Evolutionary conservation across 805 yeast genomes (phyloP).

Genomic region (Hanseniaspora pseudoguilliermondii): DNA sequence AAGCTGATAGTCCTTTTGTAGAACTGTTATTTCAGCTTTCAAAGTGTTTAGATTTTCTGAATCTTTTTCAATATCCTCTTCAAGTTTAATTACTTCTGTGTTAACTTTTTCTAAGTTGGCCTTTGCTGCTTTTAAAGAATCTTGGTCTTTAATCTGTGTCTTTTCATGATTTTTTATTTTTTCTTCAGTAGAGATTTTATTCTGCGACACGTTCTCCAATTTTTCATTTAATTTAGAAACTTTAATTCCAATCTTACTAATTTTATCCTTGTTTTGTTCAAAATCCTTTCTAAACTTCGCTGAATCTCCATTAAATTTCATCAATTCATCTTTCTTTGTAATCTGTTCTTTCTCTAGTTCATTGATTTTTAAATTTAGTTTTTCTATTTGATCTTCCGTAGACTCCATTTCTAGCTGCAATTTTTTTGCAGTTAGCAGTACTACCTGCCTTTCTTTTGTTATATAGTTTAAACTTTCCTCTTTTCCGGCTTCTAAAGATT

Average conservation of each 20-base stretch:
- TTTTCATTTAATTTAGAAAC: conserved; percentile 20
- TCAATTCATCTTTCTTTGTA: conserved; percentile 30
- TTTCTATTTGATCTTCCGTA: conserved; percentile 28
- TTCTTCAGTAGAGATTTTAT: conserved; percentile 58
- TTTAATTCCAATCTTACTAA: conserved; percentile 24
- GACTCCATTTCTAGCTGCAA: conserved; percentile 31
- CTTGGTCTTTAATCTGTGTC: conserved; percentile 45
- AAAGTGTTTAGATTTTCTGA: conserved; percentile 32
- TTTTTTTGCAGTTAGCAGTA: conserved; percentile 40
- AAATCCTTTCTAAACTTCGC: conserved; percentile 23
- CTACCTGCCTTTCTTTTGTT: conserved; percentile 47
- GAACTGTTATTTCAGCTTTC: conserved; percentile 37
- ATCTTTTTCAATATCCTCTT: conserved; percentile 32
- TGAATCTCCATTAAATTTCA: conserved; percentile 28
- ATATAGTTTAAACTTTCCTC: conserved; percentile 57
- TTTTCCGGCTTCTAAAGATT: conserved; percentile 48
- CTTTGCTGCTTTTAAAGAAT: conserved; percentile 35
- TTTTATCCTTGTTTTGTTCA: conserved; percentile 19
- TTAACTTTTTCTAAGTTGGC: conserved; percentile 33
- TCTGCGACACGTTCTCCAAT: conserved; percentile 19
- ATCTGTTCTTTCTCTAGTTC: conserved; percentile 26
- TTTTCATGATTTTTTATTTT: conserved; percentile 49
- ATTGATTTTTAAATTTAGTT: conserved; percentile 32
- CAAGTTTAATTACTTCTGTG: conserved; percentile 27
- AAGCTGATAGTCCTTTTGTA: conserved; percentile 45